A percentile compares a stretch with the other conserved stretches of the same genome.
Conservation (phyloP, 345 rosid genomes). For the Linum tenue region DNA sequence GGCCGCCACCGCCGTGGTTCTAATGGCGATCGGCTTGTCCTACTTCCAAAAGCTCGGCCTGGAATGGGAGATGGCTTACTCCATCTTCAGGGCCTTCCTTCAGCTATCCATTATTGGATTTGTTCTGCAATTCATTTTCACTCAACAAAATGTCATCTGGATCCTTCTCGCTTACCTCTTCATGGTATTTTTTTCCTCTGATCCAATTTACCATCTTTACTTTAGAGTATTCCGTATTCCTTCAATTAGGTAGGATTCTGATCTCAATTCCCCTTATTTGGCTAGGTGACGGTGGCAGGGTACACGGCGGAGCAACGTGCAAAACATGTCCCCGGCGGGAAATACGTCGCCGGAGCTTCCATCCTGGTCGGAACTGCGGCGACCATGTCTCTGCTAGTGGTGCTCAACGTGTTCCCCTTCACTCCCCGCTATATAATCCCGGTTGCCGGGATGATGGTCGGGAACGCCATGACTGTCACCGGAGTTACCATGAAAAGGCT, state of each 20-base stretch:
- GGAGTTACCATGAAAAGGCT: conserved; percentile 90
- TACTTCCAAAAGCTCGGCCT: conserved; percentile 52
- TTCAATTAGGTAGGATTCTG: neutral
- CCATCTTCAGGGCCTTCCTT: conserved; percentile 61
- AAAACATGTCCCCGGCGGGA: conserved; percentile 69
- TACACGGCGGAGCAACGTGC: conserved; percentile 84
- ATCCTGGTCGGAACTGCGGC: conserved; percentile 58
- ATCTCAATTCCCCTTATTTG: neutral
- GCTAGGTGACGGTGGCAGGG: conserved; percentile 69
- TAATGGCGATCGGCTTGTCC: conserved; percentile 58
- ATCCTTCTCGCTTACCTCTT: conserved; percentile 78
- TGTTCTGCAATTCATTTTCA: conserved; percentile 81
- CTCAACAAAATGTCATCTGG: conserved; percentile 42
- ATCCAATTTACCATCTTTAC: neutral
- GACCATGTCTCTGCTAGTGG: conserved; percentile 58
- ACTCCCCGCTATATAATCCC: conserved; percentile 89
- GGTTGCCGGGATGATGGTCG: conserved; percentile 92
- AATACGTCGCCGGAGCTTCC: conserved; percentile 61
- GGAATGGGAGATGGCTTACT: conserved; percentile 73
- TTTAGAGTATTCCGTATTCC: neutral
- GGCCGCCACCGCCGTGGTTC: conserved; percentile 66
- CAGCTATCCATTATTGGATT: conserved; percentile 83
- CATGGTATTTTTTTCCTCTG: conserved; percentile 39
- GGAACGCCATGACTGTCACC: conserved; percentile 86
- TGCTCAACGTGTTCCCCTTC: conserved; percentile 75